Evolutionary conservation across 495 filamentous ascomycete genomes (phyloP).

Genomic region (Chaetomium tenue): DNA sequence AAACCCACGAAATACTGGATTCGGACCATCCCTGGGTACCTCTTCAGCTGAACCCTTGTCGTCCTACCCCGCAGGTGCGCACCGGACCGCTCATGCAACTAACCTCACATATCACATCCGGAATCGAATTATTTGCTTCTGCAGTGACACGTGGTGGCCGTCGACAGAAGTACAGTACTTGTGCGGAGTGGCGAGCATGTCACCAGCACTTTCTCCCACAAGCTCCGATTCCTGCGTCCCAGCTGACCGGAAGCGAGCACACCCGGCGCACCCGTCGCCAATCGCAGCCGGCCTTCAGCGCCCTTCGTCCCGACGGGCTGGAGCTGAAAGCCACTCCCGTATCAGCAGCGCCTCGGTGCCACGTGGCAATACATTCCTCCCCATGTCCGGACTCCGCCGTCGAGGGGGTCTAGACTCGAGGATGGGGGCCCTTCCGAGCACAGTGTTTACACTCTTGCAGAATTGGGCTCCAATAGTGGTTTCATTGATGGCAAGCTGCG

Average conservation of each 20-base stretch:
- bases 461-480: no score
- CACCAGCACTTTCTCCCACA: neutral
- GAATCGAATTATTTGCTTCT: neutral
- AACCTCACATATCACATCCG: neutral
- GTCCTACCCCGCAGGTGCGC: neutral
- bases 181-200: neutral
- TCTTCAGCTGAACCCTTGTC: neutral
- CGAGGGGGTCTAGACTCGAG: no score
- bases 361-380: neutral
- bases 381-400: neutral
- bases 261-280: neutral
- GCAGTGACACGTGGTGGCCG: neutral
- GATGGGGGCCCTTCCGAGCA: no score
- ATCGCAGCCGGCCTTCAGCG: neutral
- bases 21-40: neutral
- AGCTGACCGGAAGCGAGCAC: neutral
- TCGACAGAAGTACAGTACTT: neutral
- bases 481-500: no score
- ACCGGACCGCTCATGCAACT: neutral
- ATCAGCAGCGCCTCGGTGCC: slow-evolving; percentile 1
- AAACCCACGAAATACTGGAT: neutral
- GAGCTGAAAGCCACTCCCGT: slow-evolving; percentile 7
- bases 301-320: slow-evolving; percentile 7
- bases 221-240: neutral
- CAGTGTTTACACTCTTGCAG: no score